These are phyloP conservation scores for Moringa oleifera DNA, from an alignment of 345 rosid species.

Conservation along the genomic window DNA sequence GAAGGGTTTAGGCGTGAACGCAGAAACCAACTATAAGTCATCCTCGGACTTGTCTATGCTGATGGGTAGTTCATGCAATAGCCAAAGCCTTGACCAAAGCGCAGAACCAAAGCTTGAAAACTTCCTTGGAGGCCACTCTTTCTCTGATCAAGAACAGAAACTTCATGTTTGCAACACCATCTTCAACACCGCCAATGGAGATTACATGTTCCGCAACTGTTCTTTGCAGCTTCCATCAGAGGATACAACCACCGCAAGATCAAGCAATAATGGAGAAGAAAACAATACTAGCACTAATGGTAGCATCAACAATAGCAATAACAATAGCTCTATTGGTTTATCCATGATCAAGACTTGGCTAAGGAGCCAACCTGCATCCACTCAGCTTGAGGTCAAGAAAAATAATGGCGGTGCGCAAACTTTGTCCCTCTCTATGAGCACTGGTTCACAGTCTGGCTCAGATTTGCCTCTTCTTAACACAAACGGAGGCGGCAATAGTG, in stretches of 20 bases:
- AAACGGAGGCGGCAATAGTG: conserved; percentile 16
- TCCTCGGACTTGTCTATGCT: conserved; percentile 24
- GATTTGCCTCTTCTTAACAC: conserved; percentile 23
- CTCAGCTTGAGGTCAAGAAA: conserved; percentile 10
- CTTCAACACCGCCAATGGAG: too few relatives aligned
- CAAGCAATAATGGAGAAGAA: conserved; percentile 18
- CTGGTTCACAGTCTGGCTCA: conserved; percentile 31
- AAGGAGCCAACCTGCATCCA: conserved; percentile 50
- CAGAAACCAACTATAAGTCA: conserved; percentile 18
- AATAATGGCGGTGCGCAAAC: conserved; percentile 32
- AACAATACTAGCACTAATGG: background rate
- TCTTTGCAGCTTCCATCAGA: conserved; percentile 6
- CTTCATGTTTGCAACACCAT: conserved; percentile 6
- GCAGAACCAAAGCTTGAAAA: conserved; percentile 73
- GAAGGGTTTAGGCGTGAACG: conserved; percentile 37
- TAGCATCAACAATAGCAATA: conserved; percentile 1
- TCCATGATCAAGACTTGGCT: conserved; percentile 88
- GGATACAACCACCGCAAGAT: conserved; percentile 14
- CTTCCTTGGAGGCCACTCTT: conserved; percentile 60
- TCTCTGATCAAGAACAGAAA: conserved; percentile 30
- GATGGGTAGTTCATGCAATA: conserved; percentile 39
- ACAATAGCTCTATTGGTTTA: conserved; percentile 46
- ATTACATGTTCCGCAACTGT: conserved; percentile 37
- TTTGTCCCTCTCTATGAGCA: conserved; percentile 64
- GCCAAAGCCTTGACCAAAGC: conserved; percentile 8